Percentiles rank a stretch among this genome's conserved stretches.
Evolutionary conservation across 1,139 yeast genomes (phyloP).

Genomic region (Pichia sp.): DNA sequence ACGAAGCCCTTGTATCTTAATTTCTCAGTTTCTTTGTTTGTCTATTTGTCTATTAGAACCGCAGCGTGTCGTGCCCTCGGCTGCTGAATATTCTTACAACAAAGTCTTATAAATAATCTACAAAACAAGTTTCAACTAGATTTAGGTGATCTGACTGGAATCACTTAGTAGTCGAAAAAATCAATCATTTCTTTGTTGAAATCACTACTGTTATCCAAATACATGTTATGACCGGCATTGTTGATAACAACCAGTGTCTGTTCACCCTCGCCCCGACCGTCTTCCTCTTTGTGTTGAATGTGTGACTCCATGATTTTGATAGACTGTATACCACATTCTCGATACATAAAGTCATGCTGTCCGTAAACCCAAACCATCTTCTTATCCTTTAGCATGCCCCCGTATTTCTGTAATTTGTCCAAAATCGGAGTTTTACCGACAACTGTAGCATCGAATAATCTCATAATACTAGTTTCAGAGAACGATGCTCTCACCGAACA

Average conservation of each 20-base stretch:
- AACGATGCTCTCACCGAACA: constrained; percentile 41
- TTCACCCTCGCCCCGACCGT: neutral
- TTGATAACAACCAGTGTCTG: constrained; percentile 31
- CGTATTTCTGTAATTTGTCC: constrained; percentile 44
- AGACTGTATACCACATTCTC: constrained; percentile 58
- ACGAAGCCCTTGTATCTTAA: too few species aligned
- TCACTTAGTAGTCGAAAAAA: constrained; percentile 31
- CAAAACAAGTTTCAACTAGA: neutral
- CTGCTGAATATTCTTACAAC: too few species aligned
- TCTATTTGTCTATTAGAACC: too few species aligned
- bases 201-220: constrained; percentile 62
- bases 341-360: constrained; percentile 80
- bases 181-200: constrained; percentile 45
- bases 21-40: too few species aligned
- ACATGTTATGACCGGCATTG: constrained; percentile 72
- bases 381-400: constrained; percentile 33
- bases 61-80: too few species aligned
- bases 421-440: constrained; percentile 70
- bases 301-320: constrained; percentile 31
- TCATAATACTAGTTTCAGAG: constrained; percentile 44
- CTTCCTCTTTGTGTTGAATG: neutral
- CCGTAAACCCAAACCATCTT: constrained; percentile 62
- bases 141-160: neutral
- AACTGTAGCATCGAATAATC: constrained; percentile 46
- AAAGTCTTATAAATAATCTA: too few species aligned